Percentiles rank a stretch among this genome's conserved stretches.
Evolutionary conservation across 805 yeast species (phyloP).

Genomic region (Ogataea pini): DNA sequence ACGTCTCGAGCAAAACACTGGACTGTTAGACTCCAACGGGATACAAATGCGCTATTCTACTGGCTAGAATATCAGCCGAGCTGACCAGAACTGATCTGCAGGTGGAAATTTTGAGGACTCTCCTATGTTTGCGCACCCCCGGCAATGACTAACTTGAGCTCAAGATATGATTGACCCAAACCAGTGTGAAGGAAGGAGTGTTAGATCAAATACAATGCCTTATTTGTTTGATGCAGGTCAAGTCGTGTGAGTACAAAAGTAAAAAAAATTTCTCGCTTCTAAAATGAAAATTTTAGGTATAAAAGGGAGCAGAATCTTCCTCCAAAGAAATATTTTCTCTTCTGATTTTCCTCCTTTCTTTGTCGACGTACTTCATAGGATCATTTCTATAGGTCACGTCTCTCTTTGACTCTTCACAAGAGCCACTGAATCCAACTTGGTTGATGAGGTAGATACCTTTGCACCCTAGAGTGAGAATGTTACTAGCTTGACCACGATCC

Average conservation of each 20-base stretch:
- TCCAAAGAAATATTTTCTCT: conserved; percentile 11
- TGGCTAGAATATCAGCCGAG: too few species aligned
- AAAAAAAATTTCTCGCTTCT: conserved; percentile 4
- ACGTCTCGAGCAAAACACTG: too few species aligned
- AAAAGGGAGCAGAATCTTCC: conserved; percentile 23
- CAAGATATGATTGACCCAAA: too few species aligned
- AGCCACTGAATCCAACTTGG: conserved; percentile 99
- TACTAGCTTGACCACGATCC: conserved; percentile 82
- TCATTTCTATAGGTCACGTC: conserved; percentile 99
- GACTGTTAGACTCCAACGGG: too few species aligned
- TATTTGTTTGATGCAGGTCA: too few species aligned
- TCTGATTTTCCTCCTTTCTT: conserved; percentile 51
- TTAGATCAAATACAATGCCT: too few species aligned
- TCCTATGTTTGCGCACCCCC: too few species aligned
- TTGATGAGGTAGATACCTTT: conserved; percentile 94
- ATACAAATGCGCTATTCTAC: too few species aligned
- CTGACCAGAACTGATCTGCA: too few species aligned
- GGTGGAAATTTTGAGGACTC: too few species aligned
- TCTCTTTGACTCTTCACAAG: conserved; percentile 98
- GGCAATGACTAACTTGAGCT: too few species aligned
- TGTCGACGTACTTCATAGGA: conserved; percentile 99
- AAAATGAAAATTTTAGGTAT: conserved; percentile 18
- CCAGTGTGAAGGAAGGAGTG: too few species aligned
- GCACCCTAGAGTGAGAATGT: conserved; percentile 86
- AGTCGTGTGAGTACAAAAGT: conserved; percentile 1